Evolutionary conservation across 768 basidiomycete species (phyloP).

Genomic region (Tubosaeta brunneosetosa): DNA sequence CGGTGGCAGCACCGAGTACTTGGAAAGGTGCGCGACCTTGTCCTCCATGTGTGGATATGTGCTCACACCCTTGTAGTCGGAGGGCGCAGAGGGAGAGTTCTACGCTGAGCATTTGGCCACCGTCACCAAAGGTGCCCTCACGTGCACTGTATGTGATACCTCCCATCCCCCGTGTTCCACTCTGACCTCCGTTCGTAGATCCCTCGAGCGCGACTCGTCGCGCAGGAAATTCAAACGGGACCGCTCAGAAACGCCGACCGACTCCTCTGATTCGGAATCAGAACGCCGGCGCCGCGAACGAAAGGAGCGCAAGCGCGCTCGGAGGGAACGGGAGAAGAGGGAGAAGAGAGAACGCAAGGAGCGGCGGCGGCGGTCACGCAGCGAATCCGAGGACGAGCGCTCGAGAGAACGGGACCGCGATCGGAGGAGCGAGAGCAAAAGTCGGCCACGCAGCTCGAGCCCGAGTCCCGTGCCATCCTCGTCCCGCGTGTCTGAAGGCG

Average conservation of each 20-base stretch:
- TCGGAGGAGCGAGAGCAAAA: constrained; percentile 31
- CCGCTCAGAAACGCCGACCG: constrained; percentile 42
- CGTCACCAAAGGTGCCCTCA: constrained; percentile 67
- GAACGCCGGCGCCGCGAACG: constrained; percentile 52
- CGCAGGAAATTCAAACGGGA: constrained; percentile 59
- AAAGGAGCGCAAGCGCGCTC: constrained; percentile 56
- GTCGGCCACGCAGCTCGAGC: constrained; percentile 32
- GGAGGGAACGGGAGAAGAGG: constrained; percentile 45
- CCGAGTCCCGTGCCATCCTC: constrained; percentile 32
- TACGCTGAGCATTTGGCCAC: constrained; percentile 69
- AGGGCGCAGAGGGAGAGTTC: constrained; percentile 58
- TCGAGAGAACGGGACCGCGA: constrained; percentile 19
- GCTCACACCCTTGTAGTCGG: constrained; percentile 46
- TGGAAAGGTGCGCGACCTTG: constrained; percentile 56
- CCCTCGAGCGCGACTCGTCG: constrained; percentile 47
- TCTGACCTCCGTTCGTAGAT: constrained; percentile 36
- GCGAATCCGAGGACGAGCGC: constrained; percentile 33
- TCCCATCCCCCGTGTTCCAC: no score
- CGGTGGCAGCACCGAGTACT: constrained; percentile 42
- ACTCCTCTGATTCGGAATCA: constrained; percentile 49
- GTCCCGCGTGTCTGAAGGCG: constrained; percentile 35
- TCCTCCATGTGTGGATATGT: no score
- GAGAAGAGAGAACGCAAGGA: constrained; percentile 37
- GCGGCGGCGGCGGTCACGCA: constrained; percentile 34
- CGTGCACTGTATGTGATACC: constrained; percentile 47